Percentiles rank a stretch among this genome's conserved stretches.
These are phyloP conservation scores for Lipomyces yarrowii DNA, from an alignment of 1,139 yeast species.

Conservation along the genomic window DNA sequence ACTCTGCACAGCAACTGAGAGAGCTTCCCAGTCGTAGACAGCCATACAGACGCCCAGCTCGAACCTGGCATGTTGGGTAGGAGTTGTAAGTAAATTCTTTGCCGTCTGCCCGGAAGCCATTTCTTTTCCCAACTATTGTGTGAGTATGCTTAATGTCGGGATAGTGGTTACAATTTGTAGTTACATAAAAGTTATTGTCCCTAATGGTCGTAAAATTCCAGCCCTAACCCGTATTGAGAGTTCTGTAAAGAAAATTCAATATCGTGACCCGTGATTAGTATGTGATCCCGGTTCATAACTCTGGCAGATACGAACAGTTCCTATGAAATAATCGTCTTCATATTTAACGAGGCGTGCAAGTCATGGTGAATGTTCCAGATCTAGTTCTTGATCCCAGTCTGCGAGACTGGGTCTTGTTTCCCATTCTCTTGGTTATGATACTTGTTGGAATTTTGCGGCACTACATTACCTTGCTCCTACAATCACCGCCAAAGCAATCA, in stretches of 20 bases:
- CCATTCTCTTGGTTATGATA: conserved; percentile 88
- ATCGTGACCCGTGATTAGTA: neutral
- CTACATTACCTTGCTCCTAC: conserved; percentile 61
- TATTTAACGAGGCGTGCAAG: neutral
- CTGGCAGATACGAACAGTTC: neutral
- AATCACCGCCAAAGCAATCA: conserved; percentile 60
- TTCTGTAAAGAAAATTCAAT: neutral
- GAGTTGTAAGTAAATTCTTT: conserved; percentile 9
- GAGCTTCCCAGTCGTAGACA: conserved; percentile 83
- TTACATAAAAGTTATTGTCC: neutral
- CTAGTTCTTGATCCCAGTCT: conserved; percentile 76
- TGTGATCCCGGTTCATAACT: neutral
- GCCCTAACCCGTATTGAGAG: neutral
- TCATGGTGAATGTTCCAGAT: conserved; percentile 47
- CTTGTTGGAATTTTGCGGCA: conserved; percentile 83
- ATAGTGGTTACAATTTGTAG: neutral
- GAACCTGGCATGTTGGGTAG: conserved; percentile 66
- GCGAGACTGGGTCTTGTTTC: conserved; percentile 87
- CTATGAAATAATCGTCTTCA: neutral
- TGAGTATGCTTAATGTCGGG: neutral
- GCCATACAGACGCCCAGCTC: conserved; percentile 95
- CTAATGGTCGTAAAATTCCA: neutral
- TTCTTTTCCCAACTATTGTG: neutral
- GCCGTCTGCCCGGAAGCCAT: conserved; percentile 17
- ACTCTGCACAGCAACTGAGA: conserved; percentile 90